phyloP scores from a whole-genome alignment of 176 grass and related monocot species.

The Musa beccarii region DNA sequence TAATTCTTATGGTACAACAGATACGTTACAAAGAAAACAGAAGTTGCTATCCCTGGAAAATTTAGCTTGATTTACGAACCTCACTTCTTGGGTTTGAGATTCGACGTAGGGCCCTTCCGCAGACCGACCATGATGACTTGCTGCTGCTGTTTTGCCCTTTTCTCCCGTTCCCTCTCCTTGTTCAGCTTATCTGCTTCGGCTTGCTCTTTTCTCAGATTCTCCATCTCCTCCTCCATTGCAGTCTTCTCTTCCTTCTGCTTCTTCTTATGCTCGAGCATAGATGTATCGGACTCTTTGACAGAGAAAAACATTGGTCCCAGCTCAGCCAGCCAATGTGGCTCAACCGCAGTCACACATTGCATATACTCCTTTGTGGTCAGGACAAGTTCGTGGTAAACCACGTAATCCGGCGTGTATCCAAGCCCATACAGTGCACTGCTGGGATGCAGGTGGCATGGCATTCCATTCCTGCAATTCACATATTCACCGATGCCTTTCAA shows the following conservation, averaged over 20 bases:
- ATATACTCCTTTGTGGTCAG: constrained; percentile 97
- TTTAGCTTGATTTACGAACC: constrained; percentile 38
- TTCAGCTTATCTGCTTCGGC: constrained; percentile 35
- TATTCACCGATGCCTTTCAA: constrained; percentile 93
- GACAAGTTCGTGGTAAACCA: constrained; percentile 88
- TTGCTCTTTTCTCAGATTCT: constrained; percentile 72
- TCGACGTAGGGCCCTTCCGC: constrained; percentile 53
- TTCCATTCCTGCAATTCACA: constrained; percentile 88
- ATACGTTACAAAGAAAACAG: too few species aligned
- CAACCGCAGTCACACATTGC: constrained; percentile 91
- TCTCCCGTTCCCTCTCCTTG: constrained; percentile 61
- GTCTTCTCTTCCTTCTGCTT: constrained; percentile 89
- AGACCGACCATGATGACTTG: constrained; percentile 89
- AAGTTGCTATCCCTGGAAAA: too few species aligned
- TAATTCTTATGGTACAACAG: too few species aligned
- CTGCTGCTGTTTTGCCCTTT: constrained; percentile 77
- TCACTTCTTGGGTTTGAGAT: constrained; percentile 67
- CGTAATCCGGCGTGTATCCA: constrained; percentile 79
- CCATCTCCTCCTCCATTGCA: constrained; percentile 98
- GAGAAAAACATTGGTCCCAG: constrained; percentile 98
- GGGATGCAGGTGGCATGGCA: constrained; percentile 92
- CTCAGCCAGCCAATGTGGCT: constrained; percentile 89
- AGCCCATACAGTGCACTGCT: constrained; percentile 87
- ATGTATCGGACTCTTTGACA: constrained; percentile 75
- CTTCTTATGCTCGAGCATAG: constrained; percentile 81